Base-by-base conservation (phyloP, 2,329 filamentous ascomycete genomes). In the Aspergillus calidoustus region DNA sequence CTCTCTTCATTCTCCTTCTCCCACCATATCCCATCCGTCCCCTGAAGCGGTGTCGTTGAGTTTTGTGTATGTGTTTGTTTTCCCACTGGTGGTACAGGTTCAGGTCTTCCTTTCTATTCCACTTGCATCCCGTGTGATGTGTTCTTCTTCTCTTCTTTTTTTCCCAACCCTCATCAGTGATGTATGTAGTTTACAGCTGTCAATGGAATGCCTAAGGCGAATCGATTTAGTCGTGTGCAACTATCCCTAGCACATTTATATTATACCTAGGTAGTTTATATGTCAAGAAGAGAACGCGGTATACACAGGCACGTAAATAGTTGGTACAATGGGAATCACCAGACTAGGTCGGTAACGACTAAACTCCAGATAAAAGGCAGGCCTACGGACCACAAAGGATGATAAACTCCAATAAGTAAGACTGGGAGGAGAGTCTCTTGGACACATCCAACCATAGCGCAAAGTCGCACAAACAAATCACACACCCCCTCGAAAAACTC, bases 151-250 rank as follows among this genome's bases (percentile, higher is more conserved):
- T 30, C 49, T 59, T 44, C 23, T 56, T 61, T 60, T 50, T 59
- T 30, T 53, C 59, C 41, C 23, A 54, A 38, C 48, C 17, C 28
- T 52, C 43, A 65, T 55, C 51, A 38, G 60, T 62, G 60, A 61
- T 66, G 63, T 66, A 61, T 66, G 63, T 66, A 68, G 61, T 64
- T 61, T 68, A 66, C 54, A 62, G 55, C 46, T 59, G 57, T 60
- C 54, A 61, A 63, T 61, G 49, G 57, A 62, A 55, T 63, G 25
- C 61, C 54, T 54, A 54, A 43, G 61, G 56, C 41, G 34, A 44
- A 49, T 34, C 49, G 30, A 22, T 17, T 48, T 53, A 43, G 17
- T 19, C 47, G 9, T 34, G 17, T 46, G n/a, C 28, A 38, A 13
- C 6, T 49, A 48, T 48, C 38, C 2, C 4, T 53, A 43, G 4